A percentile compares a stretch with the other conserved stretches of the same genome.
These are phyloP conservation scores for Clavispora vitiphila DNA, from an alignment of 805 yeast species.

Conservation along the genomic window DNA sequence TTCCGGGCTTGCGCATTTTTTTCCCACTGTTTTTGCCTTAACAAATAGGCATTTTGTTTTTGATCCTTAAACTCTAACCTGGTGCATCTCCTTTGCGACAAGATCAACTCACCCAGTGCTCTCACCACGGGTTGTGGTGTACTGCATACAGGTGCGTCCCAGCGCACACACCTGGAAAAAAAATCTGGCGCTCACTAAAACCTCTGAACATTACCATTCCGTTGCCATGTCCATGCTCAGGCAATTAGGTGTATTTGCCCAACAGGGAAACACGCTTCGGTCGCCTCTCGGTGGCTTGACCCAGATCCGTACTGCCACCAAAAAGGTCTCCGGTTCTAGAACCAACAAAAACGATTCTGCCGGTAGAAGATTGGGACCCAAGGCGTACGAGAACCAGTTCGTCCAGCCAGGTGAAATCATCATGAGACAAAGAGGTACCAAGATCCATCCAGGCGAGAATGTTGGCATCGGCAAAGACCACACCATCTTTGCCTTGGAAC, in stretches of 20 bases:
- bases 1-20: slow-evolving; percentile 21
- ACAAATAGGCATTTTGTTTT: too few relatives aligned
- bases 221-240: slow-evolving; percentile 9
- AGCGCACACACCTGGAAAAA: neutral
- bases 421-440: slow-evolving; percentile 93
- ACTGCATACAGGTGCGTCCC: neutral
- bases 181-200: neutral
- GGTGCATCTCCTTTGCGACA: too few relatives aligned
- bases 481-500: slow-evolving; percentile 85
- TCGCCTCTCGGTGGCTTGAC: slow-evolving; percentile 9
- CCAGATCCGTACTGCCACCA: slow-evolving; percentile 83
- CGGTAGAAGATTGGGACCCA: slow-evolving; percentile 91
- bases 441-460: slow-evolving; percentile 91
- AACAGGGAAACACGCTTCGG: slow-evolving; percentile 8
- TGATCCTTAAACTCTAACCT: too few relatives aligned
- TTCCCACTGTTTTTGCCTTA: too few relatives aligned
- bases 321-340: slow-evolving; percentile 92
- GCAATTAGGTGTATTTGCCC: slow-evolving; percentile 8
- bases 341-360: slow-evolving; percentile 91
- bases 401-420: slow-evolving; percentile 84
- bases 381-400: slow-evolving; percentile 70
- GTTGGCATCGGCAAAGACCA: slow-evolving; percentile 89
- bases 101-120: too few relatives aligned
- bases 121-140: too few relatives aligned
- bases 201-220: neutral